These are phyloP conservation scores for Leccinum subspadiceum DNA, from an alignment of 1,284 basidiomycete species.

Conservation along the genomic window DNA sequence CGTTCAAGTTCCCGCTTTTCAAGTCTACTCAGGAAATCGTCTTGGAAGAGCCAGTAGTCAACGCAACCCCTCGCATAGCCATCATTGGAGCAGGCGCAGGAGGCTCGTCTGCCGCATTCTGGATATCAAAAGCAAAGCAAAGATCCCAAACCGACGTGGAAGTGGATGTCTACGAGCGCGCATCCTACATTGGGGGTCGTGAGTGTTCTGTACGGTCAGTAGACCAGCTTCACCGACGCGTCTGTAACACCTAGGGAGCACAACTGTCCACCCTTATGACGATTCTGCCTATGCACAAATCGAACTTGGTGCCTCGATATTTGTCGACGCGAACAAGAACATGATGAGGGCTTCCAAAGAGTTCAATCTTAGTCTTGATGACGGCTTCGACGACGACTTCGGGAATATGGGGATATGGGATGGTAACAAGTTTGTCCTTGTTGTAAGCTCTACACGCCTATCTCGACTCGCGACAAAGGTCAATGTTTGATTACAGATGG, in stretches of 20 bases:
- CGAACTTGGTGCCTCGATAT: conserved; percentile 89
- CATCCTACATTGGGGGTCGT: conserved; percentile 80
- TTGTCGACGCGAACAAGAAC: conserved; percentile 81
- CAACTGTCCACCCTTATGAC: conserved; percentile 74
- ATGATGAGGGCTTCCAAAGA: conserved; percentile 77
- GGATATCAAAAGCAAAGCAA: conserved; percentile 75
- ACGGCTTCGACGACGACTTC: conserved; percentile 52
- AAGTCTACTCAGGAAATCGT: conserved; percentile 31
- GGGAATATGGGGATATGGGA: conserved; percentile 77
- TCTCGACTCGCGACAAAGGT: conserved; percentile 25
- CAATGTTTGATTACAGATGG: conserved; percentile 40
- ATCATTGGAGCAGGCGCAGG: conserved; percentile 88
- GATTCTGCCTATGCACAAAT: conserved; percentile 61
- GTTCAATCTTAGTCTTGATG: conserved; percentile 67
- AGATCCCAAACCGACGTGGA: conserved; percentile 65
- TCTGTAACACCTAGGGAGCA: conserved; percentile 55
- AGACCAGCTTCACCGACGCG: conserved; percentile 2
- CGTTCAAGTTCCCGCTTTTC: conserved; percentile 52
- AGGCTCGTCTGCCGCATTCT: conserved; percentile 85
- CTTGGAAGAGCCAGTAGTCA: conserved; percentile 20
- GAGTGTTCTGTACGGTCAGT: conserved; percentile 37
- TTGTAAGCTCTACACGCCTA: conserved; percentile 40
- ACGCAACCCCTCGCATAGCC: conserved; percentile 53
- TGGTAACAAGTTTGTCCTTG: conserved; percentile 69
- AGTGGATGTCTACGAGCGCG: conserved; percentile 81